phyloP scores from a whole-genome alignment of 371 early-diverging fungal genomes.

The Mortierella sp. region DNA sequence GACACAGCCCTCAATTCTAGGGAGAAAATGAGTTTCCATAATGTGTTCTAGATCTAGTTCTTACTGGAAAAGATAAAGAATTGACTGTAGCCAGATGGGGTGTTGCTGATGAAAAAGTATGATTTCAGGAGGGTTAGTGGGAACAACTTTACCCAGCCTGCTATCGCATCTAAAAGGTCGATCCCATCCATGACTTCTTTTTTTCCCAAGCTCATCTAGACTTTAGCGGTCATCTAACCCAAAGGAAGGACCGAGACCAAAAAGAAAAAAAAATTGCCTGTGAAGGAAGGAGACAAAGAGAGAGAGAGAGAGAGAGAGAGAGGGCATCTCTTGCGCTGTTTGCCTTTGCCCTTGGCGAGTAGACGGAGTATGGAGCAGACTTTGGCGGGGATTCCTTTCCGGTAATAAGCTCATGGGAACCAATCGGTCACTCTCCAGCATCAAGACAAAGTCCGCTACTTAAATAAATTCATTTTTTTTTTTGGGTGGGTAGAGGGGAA shows the following conservation, averaged over 20 bases:
- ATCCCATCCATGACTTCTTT: not conserved
- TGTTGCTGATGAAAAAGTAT: not conserved
- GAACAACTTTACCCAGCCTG: not conserved
- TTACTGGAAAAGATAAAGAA: no score
- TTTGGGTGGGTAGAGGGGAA: not conserved
- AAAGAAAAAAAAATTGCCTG: not conserved
- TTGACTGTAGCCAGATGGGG: no score
- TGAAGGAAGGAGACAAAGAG: not conserved
- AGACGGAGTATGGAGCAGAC: no score
- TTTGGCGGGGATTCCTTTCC: no score
- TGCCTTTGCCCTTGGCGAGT: no score
- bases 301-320: not conserved
- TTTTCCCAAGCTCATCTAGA: not conserved
- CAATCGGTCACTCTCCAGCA: constrained; percentile 11
- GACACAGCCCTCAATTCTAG: no score
- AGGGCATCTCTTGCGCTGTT: not conserved
- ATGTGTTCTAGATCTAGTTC: no score
- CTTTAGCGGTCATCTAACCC: not conserved
- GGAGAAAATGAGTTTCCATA: no score
- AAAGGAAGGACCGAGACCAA: constrained; percentile 3
- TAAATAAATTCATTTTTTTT: not conserved
- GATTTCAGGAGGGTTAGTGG: not conserved
- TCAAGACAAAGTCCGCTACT: no score
- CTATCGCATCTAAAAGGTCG: constrained; percentile 3
- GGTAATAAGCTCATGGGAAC: constrained; percentile 14